These are phyloP conservation scores for Colletotrichum viniferum DNA, from an alignment of 2,329 filamentous ascomycete genomes.

Conservation along the genomic window DNA sequence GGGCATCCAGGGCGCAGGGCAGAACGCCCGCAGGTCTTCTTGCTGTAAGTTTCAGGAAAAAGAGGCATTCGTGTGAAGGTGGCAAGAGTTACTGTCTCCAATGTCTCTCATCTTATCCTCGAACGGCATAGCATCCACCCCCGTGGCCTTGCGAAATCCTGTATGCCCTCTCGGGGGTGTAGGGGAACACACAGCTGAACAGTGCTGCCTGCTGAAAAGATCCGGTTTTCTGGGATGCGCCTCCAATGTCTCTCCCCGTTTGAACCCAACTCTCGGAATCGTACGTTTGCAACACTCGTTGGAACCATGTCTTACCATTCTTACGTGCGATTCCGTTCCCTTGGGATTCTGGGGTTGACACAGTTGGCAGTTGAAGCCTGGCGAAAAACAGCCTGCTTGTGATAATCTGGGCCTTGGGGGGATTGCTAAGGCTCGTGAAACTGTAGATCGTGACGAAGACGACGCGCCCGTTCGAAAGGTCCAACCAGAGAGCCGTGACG, in stretches of 20 bases:
- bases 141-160: background rate
- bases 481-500: background rate
- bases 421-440: background rate
- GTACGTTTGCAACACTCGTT: background rate
- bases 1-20: background rate
- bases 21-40: background rate
- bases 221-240: background rate
- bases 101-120: slow-evolving; percentile 2
- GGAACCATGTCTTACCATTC: background rate
- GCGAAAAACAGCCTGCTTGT: background rate
- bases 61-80: background rate
- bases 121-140: background rate
- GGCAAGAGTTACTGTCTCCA: background rate
- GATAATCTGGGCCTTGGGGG: background rate
- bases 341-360: background rate
- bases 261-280: background rate
- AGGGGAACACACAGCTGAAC: background rate
- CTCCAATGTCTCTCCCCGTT: slow-evolving; percentile 1
- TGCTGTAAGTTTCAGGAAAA: background rate
- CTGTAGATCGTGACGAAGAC: background rate
- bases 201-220: background rate
- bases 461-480: background rate
- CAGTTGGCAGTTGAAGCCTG: background rate
- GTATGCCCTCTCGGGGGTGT: background rate
- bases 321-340: background rate